phyloP scores from a whole-genome alignment of 805 yeast genomes.

The Cyberlindnera americana region DNA sequence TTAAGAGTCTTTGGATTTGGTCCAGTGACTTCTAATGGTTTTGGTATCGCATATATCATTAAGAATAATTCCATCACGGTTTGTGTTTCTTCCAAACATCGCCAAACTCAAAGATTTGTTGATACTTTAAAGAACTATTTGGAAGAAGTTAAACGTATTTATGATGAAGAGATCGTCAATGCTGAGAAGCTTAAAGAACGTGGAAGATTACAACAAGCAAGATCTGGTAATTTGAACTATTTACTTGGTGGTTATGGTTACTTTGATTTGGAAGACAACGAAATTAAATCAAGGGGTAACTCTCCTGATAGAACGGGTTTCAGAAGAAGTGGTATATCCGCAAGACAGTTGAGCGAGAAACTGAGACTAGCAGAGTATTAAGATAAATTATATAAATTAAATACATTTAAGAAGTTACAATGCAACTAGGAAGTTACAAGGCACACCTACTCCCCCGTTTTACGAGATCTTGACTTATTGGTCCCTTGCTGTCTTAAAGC shows the following conservation, averaged over 20 bases:
- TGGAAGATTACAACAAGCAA: constrained; percentile 27
- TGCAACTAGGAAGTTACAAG: too few relatives aligned
- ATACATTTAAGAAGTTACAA: background rate
- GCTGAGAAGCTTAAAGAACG: constrained; percentile 19
- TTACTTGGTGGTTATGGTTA: constrained; percentile 84
- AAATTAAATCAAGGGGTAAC: constrained; percentile 44
- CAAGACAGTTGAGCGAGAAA: constrained; percentile 28
- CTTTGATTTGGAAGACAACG: constrained; percentile 67
- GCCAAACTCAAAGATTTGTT: constrained; percentile 78
- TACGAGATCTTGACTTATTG: too few relatives aligned
- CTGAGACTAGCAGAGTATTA: constrained; percentile 29
- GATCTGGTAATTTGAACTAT: constrained; percentile 36
- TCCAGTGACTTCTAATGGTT: constrained; percentile 86
- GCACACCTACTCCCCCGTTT: too few relatives aligned
- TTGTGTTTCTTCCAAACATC: constrained; percentile 81
- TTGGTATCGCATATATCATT: constrained; percentile 89
- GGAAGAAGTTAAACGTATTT: constrained; percentile 52
- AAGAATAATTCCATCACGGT: constrained; percentile 75
- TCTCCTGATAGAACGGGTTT: constrained; percentile 26
- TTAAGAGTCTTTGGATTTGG: constrained; percentile 86
- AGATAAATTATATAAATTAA: constrained; percentile 2
- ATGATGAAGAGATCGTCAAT: constrained; percentile 29
- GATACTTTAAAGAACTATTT: constrained; percentile 63
- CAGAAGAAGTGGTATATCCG: constrained; percentile 23
- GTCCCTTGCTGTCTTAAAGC: too few relatives aligned